These are phyloP conservation scores for Cyclotella distinguenda DNA, from an alignment of 108 stramenopile species.

Conservation along the genomic window DNA sequence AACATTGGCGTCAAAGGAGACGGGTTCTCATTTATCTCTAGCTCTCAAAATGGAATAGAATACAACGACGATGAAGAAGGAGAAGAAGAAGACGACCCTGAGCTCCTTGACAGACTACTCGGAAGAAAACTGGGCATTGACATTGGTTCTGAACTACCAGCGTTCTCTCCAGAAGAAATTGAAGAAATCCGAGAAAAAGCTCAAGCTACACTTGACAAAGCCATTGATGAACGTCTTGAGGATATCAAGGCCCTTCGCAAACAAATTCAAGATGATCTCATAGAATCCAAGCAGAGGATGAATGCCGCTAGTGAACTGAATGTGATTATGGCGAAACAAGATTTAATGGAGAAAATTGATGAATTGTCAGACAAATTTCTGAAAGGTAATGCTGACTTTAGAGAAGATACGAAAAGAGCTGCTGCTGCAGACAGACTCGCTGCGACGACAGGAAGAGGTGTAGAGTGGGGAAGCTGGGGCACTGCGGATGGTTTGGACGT, in stretches of 20 bases:
- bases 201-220: conserved; percentile 43
- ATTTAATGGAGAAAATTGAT: conserved; percentile 72
- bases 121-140: conserved; percentile 38
- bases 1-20: background rate
- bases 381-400: conserved; percentile 12
- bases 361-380: conserved; percentile 57
- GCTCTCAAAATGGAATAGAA: background rate
- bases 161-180: conserved; percentile 37
- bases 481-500: conserved; percentile 31
- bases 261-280: conserved; percentile 46
- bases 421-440: conserved; percentile 54
- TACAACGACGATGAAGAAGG: background rate
- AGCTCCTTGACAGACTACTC: conserved; percentile 13
- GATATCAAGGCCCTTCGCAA: conserved; percentile 59
- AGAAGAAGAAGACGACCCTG: conserved; percentile 26
- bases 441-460: conserved; percentile 50
- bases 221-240: conserved; percentile 58
- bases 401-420: conserved; percentile 36
- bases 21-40: conserved; percentile 3
- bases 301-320: conserved; percentile 41
- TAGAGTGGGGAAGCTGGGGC: conserved; percentile 54
- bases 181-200: conserved; percentile 57
- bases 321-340: conserved; percentile 35
- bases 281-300: conserved; percentile 38
- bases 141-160: conserved; percentile 13